phyloP scores from a whole-genome alignment of 163 green algal species.

The Scenedesmus sp. region DNA sequence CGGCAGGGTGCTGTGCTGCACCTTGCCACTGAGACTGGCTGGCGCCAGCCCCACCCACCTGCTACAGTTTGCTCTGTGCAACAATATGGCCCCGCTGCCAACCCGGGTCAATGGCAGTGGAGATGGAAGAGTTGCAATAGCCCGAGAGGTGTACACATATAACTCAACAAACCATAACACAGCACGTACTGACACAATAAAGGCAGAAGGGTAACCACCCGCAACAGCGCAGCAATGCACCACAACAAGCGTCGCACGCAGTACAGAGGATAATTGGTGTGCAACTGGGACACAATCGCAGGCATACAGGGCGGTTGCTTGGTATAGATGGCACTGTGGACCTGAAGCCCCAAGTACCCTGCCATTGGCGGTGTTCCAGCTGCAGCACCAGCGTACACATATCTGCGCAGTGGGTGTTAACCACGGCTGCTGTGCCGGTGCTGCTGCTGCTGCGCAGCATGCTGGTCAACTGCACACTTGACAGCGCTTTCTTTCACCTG shows the following conservation, averaged over 20 bases:
- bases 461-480: neutral
- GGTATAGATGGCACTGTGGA: neutral
- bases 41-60: neutral
- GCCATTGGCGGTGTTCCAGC: neutral
- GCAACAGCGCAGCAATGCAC: neutral
- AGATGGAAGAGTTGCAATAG: conserved; percentile 54
- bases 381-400: neutral
- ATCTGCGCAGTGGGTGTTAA: neutral
- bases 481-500: neutral
- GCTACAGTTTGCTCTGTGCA: conserved; percentile 48
- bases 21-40: neutral
- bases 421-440: neutral
- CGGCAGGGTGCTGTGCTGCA: conserved; percentile 4
- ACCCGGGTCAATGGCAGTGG: conserved; percentile 5
- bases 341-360: neutral
- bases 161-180: neutral
- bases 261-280: neutral
- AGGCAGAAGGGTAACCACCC: no score
- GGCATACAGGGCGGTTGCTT: neutral
- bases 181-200: neutral
- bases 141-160: neutral
- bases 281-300: neutral
- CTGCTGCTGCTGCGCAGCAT: neutral
- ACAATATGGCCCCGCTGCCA: conserved; percentile 47
- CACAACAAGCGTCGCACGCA: neutral